Evolutionary conservation across 192 early-diverging fungal genomes (phyloP), one percentile per base, ranked within the genome.

Genomic region (Diversispora eburnea): DNA sequence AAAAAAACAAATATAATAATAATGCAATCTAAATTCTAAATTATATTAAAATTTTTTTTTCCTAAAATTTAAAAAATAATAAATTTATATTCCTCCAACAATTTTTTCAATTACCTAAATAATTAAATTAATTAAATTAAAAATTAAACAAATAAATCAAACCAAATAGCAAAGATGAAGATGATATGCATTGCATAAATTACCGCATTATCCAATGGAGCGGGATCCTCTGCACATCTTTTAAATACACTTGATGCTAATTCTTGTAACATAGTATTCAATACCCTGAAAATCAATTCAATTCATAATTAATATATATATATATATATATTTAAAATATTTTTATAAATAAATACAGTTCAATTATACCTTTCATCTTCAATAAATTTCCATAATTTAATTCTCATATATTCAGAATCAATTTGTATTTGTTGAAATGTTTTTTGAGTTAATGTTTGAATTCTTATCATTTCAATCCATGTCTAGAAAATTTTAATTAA

Each of bases 361-460:
- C 25, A 33, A 33, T 33, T 66, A 39, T 83, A 57, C 20, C 84
- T 66, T 63, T 80, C 74, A 57, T 86, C 85, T 3, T 82, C 81
- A 5, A 78, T 74, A 69, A 82, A 81, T 25, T 77, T 73, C 81
- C 84, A 84, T 22, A 86, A 73, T 74, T 75, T 74, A 65, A 82
- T 68, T 65, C 84, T 67, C 33, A 82, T 65, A 77, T 81, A 85
- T 70, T 91, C 90, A 0, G 82, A 82, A 81, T 93, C 91, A 2
- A 90, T 65, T 76, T 91, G 91, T 13, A 91, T 68, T 75, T 88
- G 86, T 69, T 88, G 85, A 70, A 89, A 90, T 15, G 81, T 83
- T 15, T 59, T 67, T 10, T 79, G 74, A 17, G 78, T 74, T 19
- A 91, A 81, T 3, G 84, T 83, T 60, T 82, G 75, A 25, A 81